A percentile compares a stretch with the other conserved stretches of the same genome.
phyloP scores from a whole-genome alignment of 805 yeast genomes.

The Metschnikowia henanensis region DNA sequence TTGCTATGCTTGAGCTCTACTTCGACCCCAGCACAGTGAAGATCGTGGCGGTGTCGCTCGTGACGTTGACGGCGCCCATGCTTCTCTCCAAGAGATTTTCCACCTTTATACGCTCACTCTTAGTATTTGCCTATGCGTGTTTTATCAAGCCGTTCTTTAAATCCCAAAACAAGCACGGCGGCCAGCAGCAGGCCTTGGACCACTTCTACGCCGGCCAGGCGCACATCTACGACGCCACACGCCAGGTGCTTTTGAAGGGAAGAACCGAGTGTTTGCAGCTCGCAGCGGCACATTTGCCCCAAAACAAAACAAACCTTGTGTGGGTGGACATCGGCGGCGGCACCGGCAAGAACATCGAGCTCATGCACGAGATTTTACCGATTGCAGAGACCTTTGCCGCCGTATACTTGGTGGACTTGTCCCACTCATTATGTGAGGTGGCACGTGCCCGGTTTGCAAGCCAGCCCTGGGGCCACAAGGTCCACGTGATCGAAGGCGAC shows the following conservation, averaged over 20 bases:
- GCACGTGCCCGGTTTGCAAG: slow-evolving; percentile 58
- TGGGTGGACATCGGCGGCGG: slow-evolving; percentile 90
- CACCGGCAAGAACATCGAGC: slow-evolving; percentile 79
- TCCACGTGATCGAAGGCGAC: slow-evolving; percentile 69
- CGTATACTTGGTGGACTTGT: slow-evolving; percentile 70
- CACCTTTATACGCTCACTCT: slow-evolving; percentile 23
- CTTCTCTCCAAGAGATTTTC: neutral
- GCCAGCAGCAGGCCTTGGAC: slow-evolving; percentile 60
- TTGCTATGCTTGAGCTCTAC: neutral
- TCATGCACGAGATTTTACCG: slow-evolving; percentile 59
- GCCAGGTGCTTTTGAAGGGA: slow-evolving; percentile 66
- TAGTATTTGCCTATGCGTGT: slow-evolving; percentile 47
- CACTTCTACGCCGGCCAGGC: slow-evolving; percentile 77
- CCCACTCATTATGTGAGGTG: slow-evolving; percentile 73
- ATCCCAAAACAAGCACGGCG: slow-evolving; percentile 22
- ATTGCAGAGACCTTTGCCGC: slow-evolving; percentile 54
- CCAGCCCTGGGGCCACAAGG: slow-evolving; percentile 47
- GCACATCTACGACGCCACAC: slow-evolving; percentile 69
- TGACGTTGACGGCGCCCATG: slow-evolving; percentile 5
- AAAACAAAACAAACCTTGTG: slow-evolving; percentile 41
- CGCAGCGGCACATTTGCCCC: slow-evolving; percentile 54
- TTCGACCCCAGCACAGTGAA: neutral
- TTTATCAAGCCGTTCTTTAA: slow-evolving; percentile 56
- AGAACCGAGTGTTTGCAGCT: slow-evolving; percentile 61
- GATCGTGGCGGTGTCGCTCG: slow-evolving; percentile 1